Evolutionary conservation across 768 basidiomycete species (phyloP).

Genomic region (Kwoniella heveanensis): DNA sequence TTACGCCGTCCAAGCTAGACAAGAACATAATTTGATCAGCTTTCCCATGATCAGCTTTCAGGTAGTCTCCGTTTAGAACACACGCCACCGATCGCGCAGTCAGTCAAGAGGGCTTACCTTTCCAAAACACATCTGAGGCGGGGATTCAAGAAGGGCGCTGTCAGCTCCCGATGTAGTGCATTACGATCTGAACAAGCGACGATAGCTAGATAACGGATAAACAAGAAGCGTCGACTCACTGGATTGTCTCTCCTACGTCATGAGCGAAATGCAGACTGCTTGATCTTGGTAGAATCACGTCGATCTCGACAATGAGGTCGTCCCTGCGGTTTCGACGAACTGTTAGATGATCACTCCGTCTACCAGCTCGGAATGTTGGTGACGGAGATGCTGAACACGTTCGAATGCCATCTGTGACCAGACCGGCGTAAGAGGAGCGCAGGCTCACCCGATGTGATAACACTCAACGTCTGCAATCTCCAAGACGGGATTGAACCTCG

Average conservation of each 20-base stretch:
- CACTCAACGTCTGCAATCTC: slow-evolving; percentile 55
- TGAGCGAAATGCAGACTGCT: slow-evolving; percentile 55
- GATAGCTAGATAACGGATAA: too few species aligned
- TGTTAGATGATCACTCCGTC: too few species aligned
- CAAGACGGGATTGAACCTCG: slow-evolving; percentile 57
- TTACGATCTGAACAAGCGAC: too few species aligned
- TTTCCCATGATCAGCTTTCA: not conserved
- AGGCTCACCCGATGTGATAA: slow-evolving; percentile 57
- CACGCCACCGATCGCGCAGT: too few species aligned
- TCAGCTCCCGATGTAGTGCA: too few species aligned
- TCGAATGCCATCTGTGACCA: too few species aligned
- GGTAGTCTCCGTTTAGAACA: too few species aligned
- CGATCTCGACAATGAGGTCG: slow-evolving; percentile 48
- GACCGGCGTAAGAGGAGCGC: too few species aligned
- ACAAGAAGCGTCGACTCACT: slow-evolving; percentile 44
- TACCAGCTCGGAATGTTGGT: too few species aligned
- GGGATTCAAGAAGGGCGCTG: not conserved
- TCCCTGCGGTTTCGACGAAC: too few species aligned
- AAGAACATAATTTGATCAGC: not conserved
- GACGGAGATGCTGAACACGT: too few species aligned
- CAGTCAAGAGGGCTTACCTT: slow-evolving; percentile 21
- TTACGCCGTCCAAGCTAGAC: slow-evolving; percentile 51
- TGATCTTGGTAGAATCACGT: slow-evolving; percentile 48
- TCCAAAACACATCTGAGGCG: slow-evolving; percentile 38
- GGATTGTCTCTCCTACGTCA: slow-evolving; percentile 55